phyloP scores from a whole-genome alignment of 176 grass and related monocot genomes.

The Poa pratensis region DNA sequence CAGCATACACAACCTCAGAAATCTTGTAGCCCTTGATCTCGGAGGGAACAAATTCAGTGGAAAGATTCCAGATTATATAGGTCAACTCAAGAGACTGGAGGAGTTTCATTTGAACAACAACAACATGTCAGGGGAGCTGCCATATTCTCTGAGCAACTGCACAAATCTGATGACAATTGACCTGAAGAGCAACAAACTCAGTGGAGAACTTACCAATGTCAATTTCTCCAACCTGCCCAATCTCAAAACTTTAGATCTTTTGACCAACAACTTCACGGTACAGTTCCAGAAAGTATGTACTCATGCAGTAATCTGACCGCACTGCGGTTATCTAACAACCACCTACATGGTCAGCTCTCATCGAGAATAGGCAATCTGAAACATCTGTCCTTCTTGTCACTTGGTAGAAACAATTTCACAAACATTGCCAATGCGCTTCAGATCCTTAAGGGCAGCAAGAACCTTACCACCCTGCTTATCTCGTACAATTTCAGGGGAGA shows the following conservation, averaged over 20 bases:
- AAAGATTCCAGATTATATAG: slow-evolving; percentile 1
- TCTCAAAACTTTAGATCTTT: slow-evolving; percentile 39
- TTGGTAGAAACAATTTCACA: slow-evolving; percentile 17
- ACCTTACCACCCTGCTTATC: slow-evolving; percentile 40
- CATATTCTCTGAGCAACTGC: slow-evolving; percentile 29
- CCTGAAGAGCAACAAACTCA: slow-evolving; percentile 42
- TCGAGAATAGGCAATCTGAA: slow-evolving; percentile 33
- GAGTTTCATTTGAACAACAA: background rate
- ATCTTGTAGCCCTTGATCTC: too few species aligned
- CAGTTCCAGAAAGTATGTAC: slow-evolving; percentile 55
- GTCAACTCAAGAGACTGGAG: background rate
- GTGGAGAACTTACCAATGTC: slow-evolving; percentile 41
- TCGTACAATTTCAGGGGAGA: slow-evolving; percentile 41
- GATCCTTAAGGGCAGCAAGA: slow-evolving; percentile 35
- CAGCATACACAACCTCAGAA: slow-evolving; percentile 21
- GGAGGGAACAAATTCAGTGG: slow-evolving; percentile 35
- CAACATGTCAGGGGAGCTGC: slow-evolving; percentile 27
- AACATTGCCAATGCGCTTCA: slow-evolving; percentile 48
- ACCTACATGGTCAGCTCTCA: slow-evolving; percentile 38
- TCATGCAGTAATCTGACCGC: slow-evolving; percentile 42
- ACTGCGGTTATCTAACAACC: slow-evolving; percentile 34
- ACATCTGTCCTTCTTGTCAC: slow-evolving; percentile 40
- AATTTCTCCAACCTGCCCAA: slow-evolving; percentile 52
- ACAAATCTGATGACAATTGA: slow-evolving; percentile 39
- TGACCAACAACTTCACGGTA: slow-evolving; percentile 36